A percentile compares a stretch with the other conserved stretches of the same genome.
phyloP scores from a whole-genome alignment of 441 rosid genomes.

The Pelargonium cotyledonis region DNA sequence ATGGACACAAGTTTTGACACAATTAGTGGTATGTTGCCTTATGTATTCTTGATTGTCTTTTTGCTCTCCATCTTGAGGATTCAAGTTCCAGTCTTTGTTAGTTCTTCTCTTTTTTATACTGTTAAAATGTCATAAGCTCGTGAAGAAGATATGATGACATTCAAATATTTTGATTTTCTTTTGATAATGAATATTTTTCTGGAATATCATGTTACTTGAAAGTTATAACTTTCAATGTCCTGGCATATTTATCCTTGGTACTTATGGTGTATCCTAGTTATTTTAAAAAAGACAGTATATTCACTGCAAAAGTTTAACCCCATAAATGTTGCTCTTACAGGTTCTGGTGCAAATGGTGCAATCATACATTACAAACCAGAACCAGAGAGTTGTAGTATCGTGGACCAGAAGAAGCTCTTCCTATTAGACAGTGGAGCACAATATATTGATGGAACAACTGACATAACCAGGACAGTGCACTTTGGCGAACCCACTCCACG shows the following conservation, averaged over 20 bases:
- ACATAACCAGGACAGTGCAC: constrained; percentile 92
- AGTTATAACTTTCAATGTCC: background rate
- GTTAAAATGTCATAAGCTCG: background rate
- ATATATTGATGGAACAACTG: constrained; percentile 93
- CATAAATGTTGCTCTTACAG: constrained; percentile 32
- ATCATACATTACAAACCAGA: constrained; percentile 92
- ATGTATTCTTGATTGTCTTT: constrained; percentile 20
- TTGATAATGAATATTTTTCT: background rate
- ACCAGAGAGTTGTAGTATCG: constrained; percentile 68
- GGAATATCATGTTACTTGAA: background rate
- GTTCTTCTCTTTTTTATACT: too few relatives aligned
- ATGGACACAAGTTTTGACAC: constrained; percentile 94
- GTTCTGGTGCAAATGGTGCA: constrained; percentile 96
- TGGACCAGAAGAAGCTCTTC: constrained; percentile 67
- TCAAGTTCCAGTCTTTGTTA: background rate
- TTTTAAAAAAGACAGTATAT: background rate
- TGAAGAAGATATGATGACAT: background rate
- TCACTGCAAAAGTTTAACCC: constrained; percentile 1
- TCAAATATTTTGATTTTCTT: background rate
- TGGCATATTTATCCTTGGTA: background rate
- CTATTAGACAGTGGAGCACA: constrained; percentile 96
- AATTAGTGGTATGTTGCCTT: constrained; percentile 63
- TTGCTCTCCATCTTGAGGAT: constrained; percentile 3
- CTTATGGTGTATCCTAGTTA: background rate
- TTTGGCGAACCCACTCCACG: constrained; percentile 73